Base-by-base conservation (phyloP, 164 flowering plant species). In the Vitis labrusca region DNA sequence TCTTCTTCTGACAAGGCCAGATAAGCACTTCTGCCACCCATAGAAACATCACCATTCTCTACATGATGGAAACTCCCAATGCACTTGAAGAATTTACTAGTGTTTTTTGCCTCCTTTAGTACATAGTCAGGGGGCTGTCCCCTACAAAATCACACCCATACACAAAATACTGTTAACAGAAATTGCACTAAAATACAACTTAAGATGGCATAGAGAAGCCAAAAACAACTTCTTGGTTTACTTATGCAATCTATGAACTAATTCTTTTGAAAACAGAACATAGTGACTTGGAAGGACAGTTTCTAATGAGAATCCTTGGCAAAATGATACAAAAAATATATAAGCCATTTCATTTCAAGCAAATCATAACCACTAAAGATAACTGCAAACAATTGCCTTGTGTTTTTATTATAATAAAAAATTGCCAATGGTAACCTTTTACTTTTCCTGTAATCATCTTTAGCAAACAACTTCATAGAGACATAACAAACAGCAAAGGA, bases 61-160 rank as follows among this genome's bases (percentile, higher is more conserved):
- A 79, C 66, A 76, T 77, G 73, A 59, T 81, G 85, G 62, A 82
- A 72, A 80, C 78, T 84, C 62, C 90, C 97, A 65, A 88, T 72
- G 63, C 80, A 86, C 81, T 93, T 96, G 65, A 96, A 96, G 79
- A 92, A 93, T 86, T 91, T 96, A 63, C 76, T 79, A 6, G 97
- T 89, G 71, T 88, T 89, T 77, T 91, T 96, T 57, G 97, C 93
- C 65, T 87, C 89, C 77, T 85, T 84, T 19, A 96, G 80, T 59
- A 96, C 74, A 82, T 92, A 85, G 83, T 96, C 98, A 64, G 99
- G 99, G 61, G 99, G 99, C 69, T 91, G 98, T 57, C 79, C 90
- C 65, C 99, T 96, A 63, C 77, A 82, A 71, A 69, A 67, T 73
- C 19, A 62, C 66, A 75, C 70, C 66, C 44, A 75, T 8, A 62